Conservation (phyloP, 352 stramenopile species). For the Pythium rishiriense region DNA sequence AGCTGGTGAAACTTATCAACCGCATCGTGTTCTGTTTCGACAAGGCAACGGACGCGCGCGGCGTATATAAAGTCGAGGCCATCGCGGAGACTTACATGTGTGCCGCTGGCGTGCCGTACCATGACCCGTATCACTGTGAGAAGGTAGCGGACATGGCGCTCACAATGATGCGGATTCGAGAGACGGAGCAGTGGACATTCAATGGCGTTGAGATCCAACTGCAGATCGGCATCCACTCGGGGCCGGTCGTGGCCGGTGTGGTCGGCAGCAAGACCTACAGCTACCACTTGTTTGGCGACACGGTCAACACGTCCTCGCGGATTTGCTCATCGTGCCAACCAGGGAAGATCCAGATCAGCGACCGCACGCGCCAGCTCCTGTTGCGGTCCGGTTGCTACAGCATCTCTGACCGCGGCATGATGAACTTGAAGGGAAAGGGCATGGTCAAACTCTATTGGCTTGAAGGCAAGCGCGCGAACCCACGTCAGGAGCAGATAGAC, state of each 20-base stretch:
- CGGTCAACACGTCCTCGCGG: conserved; percentile 79
- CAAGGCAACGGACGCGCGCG: conserved; percentile 61
- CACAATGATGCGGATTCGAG: conserved; percentile 68
- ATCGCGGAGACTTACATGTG: conserved; percentile 89
- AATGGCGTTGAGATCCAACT: conserved; percentile 76
- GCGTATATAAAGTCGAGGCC: conserved; percentile 88
- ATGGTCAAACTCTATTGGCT: conserved; percentile 71
- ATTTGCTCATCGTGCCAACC: conserved; percentile 73
- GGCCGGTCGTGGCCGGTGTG: conserved; percentile 76
- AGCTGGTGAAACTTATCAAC: conserved; percentile 86
- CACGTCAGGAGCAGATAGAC: conserved; percentile 29
- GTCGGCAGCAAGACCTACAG: conserved; percentile 80
- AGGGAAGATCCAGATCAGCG: conserved; percentile 72
- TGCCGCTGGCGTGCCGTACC: conserved; percentile 53
- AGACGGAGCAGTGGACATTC: conserved; percentile 72
- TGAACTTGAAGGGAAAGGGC: conserved; percentile 77
- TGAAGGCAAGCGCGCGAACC: conserved; percentile 44
- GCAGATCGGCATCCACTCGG: conserved; percentile 83
- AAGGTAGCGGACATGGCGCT: conserved; percentile 79
- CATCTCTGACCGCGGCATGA: conserved; percentile 58
- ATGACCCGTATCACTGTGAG: conserved; percentile 69
- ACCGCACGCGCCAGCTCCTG: conserved; percentile 51
- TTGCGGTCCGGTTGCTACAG: conserved; percentile 47
- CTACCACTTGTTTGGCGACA: conserved; percentile 87
- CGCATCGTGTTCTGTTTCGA: conserved; percentile 88